Conservation (phyloP, 2,329 filamentous ascomycete species). For the Xylariaceae sp. region DNA sequence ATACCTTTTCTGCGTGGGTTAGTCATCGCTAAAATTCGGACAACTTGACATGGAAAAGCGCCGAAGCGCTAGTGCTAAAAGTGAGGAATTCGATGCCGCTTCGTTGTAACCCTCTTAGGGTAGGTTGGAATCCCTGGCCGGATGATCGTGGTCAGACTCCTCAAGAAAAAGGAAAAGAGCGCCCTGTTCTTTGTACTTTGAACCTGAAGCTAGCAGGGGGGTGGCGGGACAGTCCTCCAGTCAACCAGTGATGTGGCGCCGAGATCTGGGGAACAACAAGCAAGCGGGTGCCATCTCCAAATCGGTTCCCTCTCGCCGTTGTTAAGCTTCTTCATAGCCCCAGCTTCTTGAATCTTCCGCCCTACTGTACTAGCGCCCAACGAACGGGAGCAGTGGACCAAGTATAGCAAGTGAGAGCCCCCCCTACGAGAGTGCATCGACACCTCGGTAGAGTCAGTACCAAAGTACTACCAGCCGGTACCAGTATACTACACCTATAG, state of each 20-base stretch:
- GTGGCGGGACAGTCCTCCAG: constrained; percentile 32
- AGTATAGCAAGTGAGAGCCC: neutral
- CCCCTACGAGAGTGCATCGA: constrained; percentile 2
- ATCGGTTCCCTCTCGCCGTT: constrained; percentile 34
- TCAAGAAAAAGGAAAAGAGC: constrained; percentile 28
- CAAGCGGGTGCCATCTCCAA: constrained; percentile 33
- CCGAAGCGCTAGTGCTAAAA: constrained; percentile 29
- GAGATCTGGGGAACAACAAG: constrained; percentile 26
- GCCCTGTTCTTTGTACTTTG: constrained; percentile 9
- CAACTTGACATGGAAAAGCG: constrained; percentile 4
- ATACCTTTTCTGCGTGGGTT: constrained; percentile 9
- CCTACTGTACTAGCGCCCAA: constrained; percentile 1
- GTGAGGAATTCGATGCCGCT: constrained; percentile 26
- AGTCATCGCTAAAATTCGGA: neutral
- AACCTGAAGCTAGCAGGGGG: constrained; percentile 31
- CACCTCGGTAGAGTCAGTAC: neutral
- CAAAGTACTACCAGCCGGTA: too few relatives aligned
- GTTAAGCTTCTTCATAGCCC: constrained; percentile 20
- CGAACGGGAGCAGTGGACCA: constrained; percentile 7
- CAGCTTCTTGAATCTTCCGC: constrained; percentile 2
- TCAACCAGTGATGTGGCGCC: constrained; percentile 33
- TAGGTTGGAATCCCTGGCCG: constrained; percentile 36
- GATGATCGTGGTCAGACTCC: constrained; percentile 28
- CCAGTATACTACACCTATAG: neutral
- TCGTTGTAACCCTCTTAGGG: constrained; percentile 39